These are phyloP conservation scores for Vanrija pseudolonga DNA, from an alignment of 1,284 basidiomycete genomes.

Conservation along the genomic window DNA sequence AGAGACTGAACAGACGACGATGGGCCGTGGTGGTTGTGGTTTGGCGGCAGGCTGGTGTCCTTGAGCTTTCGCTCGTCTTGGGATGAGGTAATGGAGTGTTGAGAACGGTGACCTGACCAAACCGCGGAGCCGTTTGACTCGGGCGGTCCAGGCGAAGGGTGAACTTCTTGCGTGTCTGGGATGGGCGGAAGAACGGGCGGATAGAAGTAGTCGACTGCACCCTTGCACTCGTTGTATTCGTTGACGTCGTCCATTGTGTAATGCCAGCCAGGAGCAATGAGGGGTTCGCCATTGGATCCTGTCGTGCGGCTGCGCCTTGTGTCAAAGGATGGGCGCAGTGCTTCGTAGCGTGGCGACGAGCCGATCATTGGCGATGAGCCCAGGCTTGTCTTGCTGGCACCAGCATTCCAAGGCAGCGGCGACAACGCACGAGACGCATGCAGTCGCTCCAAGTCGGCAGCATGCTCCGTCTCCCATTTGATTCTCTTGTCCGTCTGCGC, in stretches of 20 bases:
- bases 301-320: too few relatives aligned
- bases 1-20: conserved; percentile 3
- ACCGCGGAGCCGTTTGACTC: too few relatives aligned
- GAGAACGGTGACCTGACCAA: too few relatives aligned
- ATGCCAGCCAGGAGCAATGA: conserved; percentile 24
- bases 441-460: background rate
- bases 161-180: background rate
- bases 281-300: too few relatives aligned
- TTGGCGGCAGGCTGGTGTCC: background rate
- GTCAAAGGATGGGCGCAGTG: too few relatives aligned
- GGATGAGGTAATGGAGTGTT: background rate
- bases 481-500: conserved; percentile 28
- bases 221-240: conserved; percentile 30
- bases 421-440: background rate
- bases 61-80: background rate
- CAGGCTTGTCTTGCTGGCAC: background rate
- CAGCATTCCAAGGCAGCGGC: background rate
- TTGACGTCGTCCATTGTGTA: conserved; percentile 38
- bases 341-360: too few relatives aligned
- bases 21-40: background rate
- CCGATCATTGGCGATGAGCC: background rate
- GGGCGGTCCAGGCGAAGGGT: too few relatives aligned
- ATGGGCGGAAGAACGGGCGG: conserved; percentile 19
- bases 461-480: conserved; percentile 28
- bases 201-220: conserved; percentile 42